These are phyloP conservation scores for Nadsonia fulvescens DNA, from an alignment of 805 yeast genomes.

Conservation along the genomic window DNA sequence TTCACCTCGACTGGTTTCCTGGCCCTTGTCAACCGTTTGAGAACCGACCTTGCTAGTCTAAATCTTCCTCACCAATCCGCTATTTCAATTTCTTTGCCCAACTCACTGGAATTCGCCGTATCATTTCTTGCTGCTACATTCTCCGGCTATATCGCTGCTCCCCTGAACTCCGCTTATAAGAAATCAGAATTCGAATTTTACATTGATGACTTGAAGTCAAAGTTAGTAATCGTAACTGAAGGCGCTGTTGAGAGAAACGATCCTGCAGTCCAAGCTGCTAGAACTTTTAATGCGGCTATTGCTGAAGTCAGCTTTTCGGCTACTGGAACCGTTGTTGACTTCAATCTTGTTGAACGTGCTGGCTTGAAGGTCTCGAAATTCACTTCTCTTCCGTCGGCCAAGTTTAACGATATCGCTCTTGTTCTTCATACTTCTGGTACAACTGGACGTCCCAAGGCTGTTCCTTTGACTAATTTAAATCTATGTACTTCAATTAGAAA, in stretches of 20 bases:
- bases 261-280: conserved; percentile 34
- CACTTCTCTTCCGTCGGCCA: neutral
- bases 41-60: conserved; percentile 20
- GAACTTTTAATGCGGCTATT: conserved; percentile 27
- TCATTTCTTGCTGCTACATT: conserved; percentile 40
- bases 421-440: conserved; percentile 62
- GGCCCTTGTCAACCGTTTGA: conserved; percentile 29
- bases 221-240: conserved; percentile 37
- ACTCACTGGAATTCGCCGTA: conserved; percentile 38
- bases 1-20: conserved; percentile 28
- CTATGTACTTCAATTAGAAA: conserved; percentile 41
- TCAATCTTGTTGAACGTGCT: conserved; percentile 10
- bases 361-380: no score
- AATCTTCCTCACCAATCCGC: conserved; percentile 26
- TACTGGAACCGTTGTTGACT: conserved; percentile 23
- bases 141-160: conserved; percentile 44
- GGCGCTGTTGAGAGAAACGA: conserved; percentile 25
- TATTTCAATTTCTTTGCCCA: conserved; percentile 43
- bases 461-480: conserved; percentile 49
- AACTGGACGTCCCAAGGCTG: conserved; percentile 62
- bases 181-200: conserved; percentile 47
- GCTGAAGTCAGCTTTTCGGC: conserved; percentile 34
- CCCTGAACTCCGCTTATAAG: conserved; percentile 46
- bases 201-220: conserved; percentile 39
- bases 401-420: conserved; percentile 34